Conservation (phyloP, 2,329 filamentous ascomycete species). For the Eutypa lata region DNA sequence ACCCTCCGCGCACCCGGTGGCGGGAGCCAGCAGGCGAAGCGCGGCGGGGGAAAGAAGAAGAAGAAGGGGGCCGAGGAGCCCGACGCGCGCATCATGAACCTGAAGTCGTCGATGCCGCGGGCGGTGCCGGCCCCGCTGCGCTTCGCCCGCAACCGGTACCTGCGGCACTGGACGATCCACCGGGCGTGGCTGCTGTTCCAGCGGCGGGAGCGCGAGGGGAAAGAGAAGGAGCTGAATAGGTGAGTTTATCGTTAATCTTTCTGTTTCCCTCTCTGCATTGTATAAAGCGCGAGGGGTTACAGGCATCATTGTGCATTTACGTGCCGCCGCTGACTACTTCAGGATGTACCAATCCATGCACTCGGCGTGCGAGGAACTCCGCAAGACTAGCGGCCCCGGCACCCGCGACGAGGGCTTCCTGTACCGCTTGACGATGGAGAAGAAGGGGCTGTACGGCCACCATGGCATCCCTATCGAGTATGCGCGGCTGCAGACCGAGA, state of each 20-base stretch:
- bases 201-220: constrained; percentile 61
- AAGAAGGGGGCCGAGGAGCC: constrained; percentile 31
- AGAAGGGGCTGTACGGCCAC: constrained; percentile 75
- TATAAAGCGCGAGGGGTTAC: no score
- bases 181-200: constrained; percentile 86
- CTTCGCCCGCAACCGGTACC: constrained; percentile 80
- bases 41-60: constrained; percentile 12
- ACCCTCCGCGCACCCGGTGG: background rate
- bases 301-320: no score
- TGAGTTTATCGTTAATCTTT: constrained; percentile 39
- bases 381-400: constrained; percentile 55
- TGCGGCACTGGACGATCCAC: constrained; percentile 99
- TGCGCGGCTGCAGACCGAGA: constrained; percentile 79
- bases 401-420: constrained; percentile 64
- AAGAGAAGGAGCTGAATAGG: constrained; percentile 70
- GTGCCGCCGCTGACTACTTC: no score
- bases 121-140: constrained; percentile 68
- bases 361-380: constrained; percentile 80
- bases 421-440: constrained; percentile 86
- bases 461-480: constrained; percentile 88
- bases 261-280: no score
- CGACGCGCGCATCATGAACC: constrained; percentile 40
- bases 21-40: background rate
- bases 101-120: constrained; percentile 47
- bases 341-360: constrained; percentile 76